Conservation (phyloP, 176 grass and related monocot species). For the Paspalum notatum region DNA sequence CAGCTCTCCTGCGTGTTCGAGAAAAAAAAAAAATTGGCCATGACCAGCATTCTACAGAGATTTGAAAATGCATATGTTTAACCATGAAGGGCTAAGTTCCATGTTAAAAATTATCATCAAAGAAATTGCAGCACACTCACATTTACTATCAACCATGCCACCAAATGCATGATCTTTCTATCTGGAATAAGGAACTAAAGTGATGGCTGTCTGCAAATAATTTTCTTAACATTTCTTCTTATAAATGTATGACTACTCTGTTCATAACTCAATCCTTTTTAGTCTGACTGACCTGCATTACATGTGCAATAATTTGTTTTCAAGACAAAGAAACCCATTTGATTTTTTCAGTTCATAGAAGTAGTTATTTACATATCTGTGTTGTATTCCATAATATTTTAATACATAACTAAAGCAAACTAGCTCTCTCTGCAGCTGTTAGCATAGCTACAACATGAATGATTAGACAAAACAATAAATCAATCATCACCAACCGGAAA, state of each 20-base stretch:
- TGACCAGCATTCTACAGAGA: constrained; percentile 22
- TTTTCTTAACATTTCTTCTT: constrained; percentile 1
- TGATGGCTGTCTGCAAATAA: background rate
- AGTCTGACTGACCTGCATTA: background rate
- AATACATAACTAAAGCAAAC: background rate
- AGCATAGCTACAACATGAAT: constrained; percentile 18
- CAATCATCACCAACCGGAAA: constrained; percentile 16
- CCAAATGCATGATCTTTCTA: background rate
- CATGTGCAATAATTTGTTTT: background rate
- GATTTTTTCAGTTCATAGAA: constrained; percentile 27
- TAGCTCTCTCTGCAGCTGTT: constrained; percentile 2
- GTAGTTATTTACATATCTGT: constrained; percentile 8
- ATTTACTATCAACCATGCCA: background rate
- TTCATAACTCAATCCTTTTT: background rate
- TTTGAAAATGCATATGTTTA: constrained; percentile 2
- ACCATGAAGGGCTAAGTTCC: background rate
- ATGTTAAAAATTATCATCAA: constrained; percentile 23
- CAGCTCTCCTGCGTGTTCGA: too few species aligned
- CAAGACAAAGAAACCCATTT: background rate
- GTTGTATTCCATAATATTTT: constrained; percentile 4
- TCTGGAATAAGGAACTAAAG: background rate
- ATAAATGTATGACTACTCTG: background rate
- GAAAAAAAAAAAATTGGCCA: too few species aligned
- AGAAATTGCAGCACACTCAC: background rate
- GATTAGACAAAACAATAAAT: background rate